Base-by-base conservation (phyloP, 2,329 filamentous ascomycete genomes). In the Rachicladosporium sp. region DNA sequence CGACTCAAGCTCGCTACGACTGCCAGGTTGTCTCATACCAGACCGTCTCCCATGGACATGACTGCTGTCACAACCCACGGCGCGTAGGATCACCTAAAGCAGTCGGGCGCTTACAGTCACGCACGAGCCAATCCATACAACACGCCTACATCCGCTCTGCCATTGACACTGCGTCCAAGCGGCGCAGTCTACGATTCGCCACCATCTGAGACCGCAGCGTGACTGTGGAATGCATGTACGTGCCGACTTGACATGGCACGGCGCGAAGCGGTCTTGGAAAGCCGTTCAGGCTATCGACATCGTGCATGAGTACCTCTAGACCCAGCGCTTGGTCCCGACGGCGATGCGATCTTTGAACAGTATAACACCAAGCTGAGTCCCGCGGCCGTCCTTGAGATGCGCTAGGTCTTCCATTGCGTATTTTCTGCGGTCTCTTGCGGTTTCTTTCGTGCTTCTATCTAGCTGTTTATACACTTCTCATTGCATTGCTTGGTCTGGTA, bases 141-240 rank as follows among this genome's bases (percentile, higher is more conserved):
- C 15, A 19, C 15, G 15, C 15, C 15, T 19, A 19, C 15, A 19
- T 19, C 15, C 15, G 15, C 15, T 19, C 15, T 19, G 15, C 15
- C 15, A 19, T 19, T 19, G 15, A 19, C 15, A 19, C 38, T 36
- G 34, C 36, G 41, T 8, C 32, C 35, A 31, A 12, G 50, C 49
- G 47, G 51, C 46, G 50, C 48, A 48, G 44, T 47, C 47, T 23
- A 38, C 48, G 31, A 53, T 53, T 52, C 47, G 51, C 45, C 44
- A 43, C 44, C 34, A 41, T 13, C 37, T 36, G 38, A 30, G 11
- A 36, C 33, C 34, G 36, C 38, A 31, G 34, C 34, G 38, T 36
- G 31, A 35, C 35, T 12, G 34, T 32, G 13, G 11, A 29, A 38
- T 36, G 39, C 36, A 46, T 42, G 44, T 38, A 39, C 36, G 12